Conservation (phyloP, 2,329 filamentous ascomycete genomes). For the Dactylellina haptotyla region DNA sequence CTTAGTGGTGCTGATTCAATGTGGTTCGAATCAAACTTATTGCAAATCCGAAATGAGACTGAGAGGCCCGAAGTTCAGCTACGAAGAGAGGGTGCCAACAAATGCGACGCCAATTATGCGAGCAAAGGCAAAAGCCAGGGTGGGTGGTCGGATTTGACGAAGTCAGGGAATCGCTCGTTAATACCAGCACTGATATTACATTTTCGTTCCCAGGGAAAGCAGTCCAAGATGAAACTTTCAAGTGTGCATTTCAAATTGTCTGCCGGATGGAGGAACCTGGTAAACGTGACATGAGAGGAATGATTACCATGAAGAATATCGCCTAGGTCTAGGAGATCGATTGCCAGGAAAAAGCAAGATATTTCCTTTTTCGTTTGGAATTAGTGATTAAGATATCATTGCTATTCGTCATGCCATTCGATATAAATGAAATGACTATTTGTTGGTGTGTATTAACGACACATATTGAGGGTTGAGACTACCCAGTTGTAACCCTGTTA, state of each 20-base stretch:
- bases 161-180: conserved; percentile 14
- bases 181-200: conserved; percentile 28
- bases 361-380: too few relatives aligned
- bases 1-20: conserved; percentile 20
- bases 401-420: too few relatives aligned
- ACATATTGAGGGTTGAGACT: too few relatives aligned
- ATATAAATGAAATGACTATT: too few relatives aligned
- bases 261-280: conserved; percentile 14
- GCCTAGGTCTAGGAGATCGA: too few relatives aligned
- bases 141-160: conserved; percentile 12
- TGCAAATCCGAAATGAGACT: too few relatives aligned
- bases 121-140: conserved; percentile 1
- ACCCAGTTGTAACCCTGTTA: too few relatives aligned
- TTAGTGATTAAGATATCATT: too few relatives aligned
- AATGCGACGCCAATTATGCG: neutral
- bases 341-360: neutral
- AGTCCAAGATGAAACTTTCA: conserved; percentile 27
- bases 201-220: conserved; percentile 8
- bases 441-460: too few relatives aligned
- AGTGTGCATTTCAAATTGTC: conserved; percentile 15
- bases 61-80: too few relatives aligned
- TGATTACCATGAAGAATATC: neutral
- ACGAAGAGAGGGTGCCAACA: neutral
- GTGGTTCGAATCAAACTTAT: neutral
- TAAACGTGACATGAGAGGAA: neutral